These are phyloP conservation scores for Mycena albidolilacea DNA, from an alignment of 768 basidiomycete genomes.

Conservation along the genomic window DNA sequence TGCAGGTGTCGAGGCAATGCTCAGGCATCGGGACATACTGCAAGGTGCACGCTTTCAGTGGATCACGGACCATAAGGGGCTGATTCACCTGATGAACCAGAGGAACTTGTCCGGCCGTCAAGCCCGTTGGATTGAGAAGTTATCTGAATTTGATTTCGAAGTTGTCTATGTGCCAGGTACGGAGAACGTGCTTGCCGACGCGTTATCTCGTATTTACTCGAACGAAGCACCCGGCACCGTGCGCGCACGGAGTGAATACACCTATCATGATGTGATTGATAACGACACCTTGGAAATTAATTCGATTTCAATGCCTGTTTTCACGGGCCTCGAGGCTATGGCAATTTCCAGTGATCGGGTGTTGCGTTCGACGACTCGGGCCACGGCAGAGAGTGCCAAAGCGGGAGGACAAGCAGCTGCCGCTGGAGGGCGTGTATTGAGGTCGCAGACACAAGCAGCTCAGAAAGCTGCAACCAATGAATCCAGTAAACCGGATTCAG, in stretches of 20 bases:
- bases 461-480: no score
- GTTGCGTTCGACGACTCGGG: not conserved
- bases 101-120: not conserved
- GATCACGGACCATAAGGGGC: not conserved
- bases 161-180: not conserved
- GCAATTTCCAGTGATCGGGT: not conserved
- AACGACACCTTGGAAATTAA: not conserved
- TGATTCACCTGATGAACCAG: not conserved
- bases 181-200: not conserved
- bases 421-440: no score
- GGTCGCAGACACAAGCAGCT: no score
- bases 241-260: not conserved
- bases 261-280: not conserved
- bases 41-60: not conserved
- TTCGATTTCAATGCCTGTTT: not conserved
- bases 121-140: not conserved
- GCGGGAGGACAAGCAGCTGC: no score
- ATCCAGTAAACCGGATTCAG: no score
- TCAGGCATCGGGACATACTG: not conserved
- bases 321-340: not conserved
- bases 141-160: not conserved
- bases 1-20: not conserved
- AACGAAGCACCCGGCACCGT: not conserved
- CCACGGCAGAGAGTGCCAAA: no score
- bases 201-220: not conserved